Conservation (phyloP, 345 rosid species). For the Moringa oleifera region DNA sequence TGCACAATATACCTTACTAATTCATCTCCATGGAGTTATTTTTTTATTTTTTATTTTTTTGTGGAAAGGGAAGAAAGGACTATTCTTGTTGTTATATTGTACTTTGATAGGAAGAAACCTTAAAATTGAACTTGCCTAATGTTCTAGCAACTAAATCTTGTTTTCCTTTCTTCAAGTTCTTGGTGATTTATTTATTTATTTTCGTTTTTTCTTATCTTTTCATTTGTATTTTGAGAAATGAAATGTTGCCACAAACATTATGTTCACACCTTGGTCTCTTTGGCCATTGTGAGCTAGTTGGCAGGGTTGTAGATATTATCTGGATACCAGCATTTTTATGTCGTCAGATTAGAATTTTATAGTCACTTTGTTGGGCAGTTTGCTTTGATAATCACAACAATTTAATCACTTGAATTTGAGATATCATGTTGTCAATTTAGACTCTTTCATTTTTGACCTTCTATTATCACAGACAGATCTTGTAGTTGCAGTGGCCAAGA, state of each 20-base stretch:
- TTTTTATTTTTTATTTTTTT: no score
- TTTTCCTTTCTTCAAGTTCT: neutral
- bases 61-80: no score
- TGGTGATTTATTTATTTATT: neutral
- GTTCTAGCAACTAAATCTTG: neutral
- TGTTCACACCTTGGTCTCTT: conserved; percentile 16
- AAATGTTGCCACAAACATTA: neutral
- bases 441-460: conserved; percentile 15
- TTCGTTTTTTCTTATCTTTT: neutral
- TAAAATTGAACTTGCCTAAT: no score
- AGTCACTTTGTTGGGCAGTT: neutral
- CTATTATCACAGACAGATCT: conserved; percentile 76
- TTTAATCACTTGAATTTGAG: neutral
- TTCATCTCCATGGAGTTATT: no score
- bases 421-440: neutral
- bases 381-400: conserved; percentile 16
- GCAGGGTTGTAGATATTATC: conserved; percentile 86
- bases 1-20: no score
- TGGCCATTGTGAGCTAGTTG: conserved; percentile 76
- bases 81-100: no score
- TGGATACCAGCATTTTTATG: conserved; percentile 97
- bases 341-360: conserved; percentile 62
- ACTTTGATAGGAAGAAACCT: no score
- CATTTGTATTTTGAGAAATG: neutral
- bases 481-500: conserved; percentile 90